Evolutionary conservation across 2,329 filamentous ascomycete genomes (phyloP), one percentile per base, ranked within the genome.

Genomic region (Nigrospora oryzae): DNA sequence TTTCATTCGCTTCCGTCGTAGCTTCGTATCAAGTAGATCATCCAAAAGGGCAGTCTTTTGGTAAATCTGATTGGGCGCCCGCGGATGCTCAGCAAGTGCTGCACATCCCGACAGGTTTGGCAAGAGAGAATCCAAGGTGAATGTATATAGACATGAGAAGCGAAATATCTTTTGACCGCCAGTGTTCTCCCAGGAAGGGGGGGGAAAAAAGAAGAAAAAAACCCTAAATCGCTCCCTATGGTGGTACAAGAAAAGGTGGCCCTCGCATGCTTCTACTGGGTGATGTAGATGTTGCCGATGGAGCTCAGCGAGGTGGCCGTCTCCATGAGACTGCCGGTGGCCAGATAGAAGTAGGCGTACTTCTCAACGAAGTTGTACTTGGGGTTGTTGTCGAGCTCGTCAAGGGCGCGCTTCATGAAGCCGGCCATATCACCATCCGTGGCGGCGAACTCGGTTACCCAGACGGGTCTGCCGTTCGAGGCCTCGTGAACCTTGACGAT

Each of bases 361-460:
- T 68, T 71, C 54, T 74, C 63, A 38, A 81, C 69, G 58, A 73
- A 78, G 43, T 59, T 56, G 54, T 69, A 70, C 40, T 60, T 59
- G 19, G 60, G n/a, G 54, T 68, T 60, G 51, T 54, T 60, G 49
- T 79, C 75, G 8, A 80, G 65, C 53, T 65, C 58, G 47, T 68
- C 55, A 30, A 76, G 68, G 52, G 76, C 67, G 6, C 64, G 59
- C 48, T 62, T 45, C 46, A 84, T 63, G 69, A 81, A 82, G 33
- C 49, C 49, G 50, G 70, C 59, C 19, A 68, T 64, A 36, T 67
- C 63, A 43, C 62, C 63, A 46, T 68, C 73, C 32, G 63, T 57
- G 43, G 77, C 71, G 19, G 73, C 80, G 52, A 84, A 84, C 69
- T 85, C 81, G 45, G 79, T 83, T 45, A 84, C 64, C 75, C 75